Evolutionary conservation across 495 filamentous ascomycete genomes (phyloP).

Genomic region (Penicillium lagena): DNA sequence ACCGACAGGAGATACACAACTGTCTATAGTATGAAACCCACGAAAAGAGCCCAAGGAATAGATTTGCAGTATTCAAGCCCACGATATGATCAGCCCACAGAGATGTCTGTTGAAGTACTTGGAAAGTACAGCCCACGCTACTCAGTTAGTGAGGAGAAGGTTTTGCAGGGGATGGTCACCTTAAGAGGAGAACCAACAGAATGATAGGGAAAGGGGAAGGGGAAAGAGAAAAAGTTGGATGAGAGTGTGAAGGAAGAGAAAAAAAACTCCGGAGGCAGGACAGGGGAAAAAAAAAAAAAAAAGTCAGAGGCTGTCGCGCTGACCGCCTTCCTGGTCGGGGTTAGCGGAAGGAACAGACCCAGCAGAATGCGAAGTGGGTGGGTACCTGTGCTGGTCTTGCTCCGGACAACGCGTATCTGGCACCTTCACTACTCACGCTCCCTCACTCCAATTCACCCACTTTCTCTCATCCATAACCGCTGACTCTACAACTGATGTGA

Average conservation of each 20-base stretch:
- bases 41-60: constrained; percentile 40
- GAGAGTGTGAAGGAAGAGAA: constrained; percentile 17
- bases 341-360: constrained; percentile 12
- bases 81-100: constrained; percentile 43
- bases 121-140: constrained; percentile 33
- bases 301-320: constrained; percentile 27
- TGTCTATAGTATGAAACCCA: constrained; percentile 38
- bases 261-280: constrained; percentile 23
- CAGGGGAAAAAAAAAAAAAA: constrained; percentile 29
- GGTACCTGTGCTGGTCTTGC: neutral
- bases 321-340: constrained; percentile 17
- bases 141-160: constrained; percentile 28
- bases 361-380: constrained; percentile 12
- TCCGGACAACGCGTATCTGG: neutral
- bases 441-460: neutral
- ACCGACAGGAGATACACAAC: constrained; percentile 39
- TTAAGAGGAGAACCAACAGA: constrained; percentile 7
- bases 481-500: constrained; percentile 14
- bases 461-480: constrained; percentile 2
- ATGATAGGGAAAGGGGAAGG: constrained; percentile 9
- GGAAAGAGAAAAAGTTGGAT: constrained; percentile 8
- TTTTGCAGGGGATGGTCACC: constrained; percentile 2
- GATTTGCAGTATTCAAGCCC: constrained; percentile 39
- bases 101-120: constrained; percentile 40
- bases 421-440: constrained; percentile 1